These are phyloP conservation scores for Salicornia ramosissima DNA, from an alignment of 148 eudicot species.

Conservation along the genomic window DNA sequence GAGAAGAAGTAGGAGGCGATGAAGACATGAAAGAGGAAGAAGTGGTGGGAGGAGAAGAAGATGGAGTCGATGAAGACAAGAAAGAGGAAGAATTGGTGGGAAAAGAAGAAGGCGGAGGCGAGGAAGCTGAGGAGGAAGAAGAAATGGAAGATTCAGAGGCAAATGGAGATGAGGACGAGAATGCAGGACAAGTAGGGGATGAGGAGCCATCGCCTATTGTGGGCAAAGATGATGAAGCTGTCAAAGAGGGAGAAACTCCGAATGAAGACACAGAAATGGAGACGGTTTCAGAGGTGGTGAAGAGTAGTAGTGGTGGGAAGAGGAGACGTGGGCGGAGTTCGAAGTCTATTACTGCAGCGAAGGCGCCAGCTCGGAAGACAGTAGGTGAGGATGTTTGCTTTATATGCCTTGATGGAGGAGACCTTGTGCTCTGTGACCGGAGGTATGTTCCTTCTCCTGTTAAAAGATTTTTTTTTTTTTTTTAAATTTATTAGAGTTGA, in stretches of 20 bases:
- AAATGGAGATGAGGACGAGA: conserved; percentile 3
- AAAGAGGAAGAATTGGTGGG: conserved; percentile 3
- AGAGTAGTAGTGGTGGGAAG: conserved; percentile 58
- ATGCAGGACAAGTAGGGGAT: too few relatives aligned
- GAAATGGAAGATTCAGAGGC: conserved; percentile 23
- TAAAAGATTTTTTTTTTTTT: background rate
- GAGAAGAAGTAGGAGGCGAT: too few relatives aligned
- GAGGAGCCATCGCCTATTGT: background rate
- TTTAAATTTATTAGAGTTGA: background rate
- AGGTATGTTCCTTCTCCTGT: conserved; percentile 36
- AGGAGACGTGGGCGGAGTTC: conserved; percentile 59
- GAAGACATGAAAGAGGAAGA: background rate
- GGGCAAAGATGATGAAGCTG: conserved; percentile 19
- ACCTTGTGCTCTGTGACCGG: conserved; percentile 88
- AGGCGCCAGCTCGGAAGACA: conserved; percentile 37
- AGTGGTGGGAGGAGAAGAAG: too few relatives aligned
- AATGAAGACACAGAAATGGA: conserved; percentile 30
- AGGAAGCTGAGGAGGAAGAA: conserved; percentile 18
- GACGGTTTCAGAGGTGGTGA: conserved; percentile 27
- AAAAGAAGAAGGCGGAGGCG: background rate
- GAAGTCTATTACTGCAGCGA: conserved; percentile 28
- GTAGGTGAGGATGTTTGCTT: conserved; percentile 91
- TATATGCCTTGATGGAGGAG: conserved; percentile 94
- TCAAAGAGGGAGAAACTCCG: conserved; percentile 29
- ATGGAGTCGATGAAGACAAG: conserved; percentile 6